Evolutionary conservation across 345 rosid species (phyloP), one percentile per base, ranked within the genome.

Genomic region (Trapa bicornis): DNA sequence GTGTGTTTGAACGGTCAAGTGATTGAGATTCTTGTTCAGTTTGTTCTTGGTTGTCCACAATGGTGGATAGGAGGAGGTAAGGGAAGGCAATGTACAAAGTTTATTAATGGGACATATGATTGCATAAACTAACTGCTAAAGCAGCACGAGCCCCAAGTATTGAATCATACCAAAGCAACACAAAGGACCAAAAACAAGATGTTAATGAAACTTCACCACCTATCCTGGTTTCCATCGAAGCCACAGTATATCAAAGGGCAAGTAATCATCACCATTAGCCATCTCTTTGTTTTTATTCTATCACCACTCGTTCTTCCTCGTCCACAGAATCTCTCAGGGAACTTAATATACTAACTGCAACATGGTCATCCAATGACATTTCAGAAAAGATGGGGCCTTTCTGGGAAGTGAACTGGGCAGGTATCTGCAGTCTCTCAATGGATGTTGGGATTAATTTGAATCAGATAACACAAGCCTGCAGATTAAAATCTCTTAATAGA

Each of bases 401-500:
- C 70, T 78, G 70, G 80, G 80, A 73, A 29, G 42, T 17, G 9
- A 42, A 54, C 66, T 64, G 48, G 36, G 38, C 70, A 37, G 35
- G 6, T 5, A 57, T 64, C 39, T 80, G 82, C 2, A 80, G 86
- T 2, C 57, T 5, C 12, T 69, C 64, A 15, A 2, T 0, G 0
- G 68, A 39, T 1, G 76, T 78, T 7, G 6, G 52, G 48, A 22
- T 61, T 80, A 3, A 38, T 53, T 45, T 76, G 84, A 39, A 67
- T 35, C 9, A 13, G 52, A 16, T 37, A 41, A 68, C 12, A 2
- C 43, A 1, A 53, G 74, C 48, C 6, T 41, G 1, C 64, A 5
- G 45, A 75, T 76, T 54, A 78, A n/a, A n/a, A 68, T 86, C n/a
- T 22, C 3, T 50, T 50, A 50, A 41, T 3, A 65, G 62, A 71